Base-by-base conservation (phyloP, 768 basidiomycete genomes). In the Chiua virens region DNA sequence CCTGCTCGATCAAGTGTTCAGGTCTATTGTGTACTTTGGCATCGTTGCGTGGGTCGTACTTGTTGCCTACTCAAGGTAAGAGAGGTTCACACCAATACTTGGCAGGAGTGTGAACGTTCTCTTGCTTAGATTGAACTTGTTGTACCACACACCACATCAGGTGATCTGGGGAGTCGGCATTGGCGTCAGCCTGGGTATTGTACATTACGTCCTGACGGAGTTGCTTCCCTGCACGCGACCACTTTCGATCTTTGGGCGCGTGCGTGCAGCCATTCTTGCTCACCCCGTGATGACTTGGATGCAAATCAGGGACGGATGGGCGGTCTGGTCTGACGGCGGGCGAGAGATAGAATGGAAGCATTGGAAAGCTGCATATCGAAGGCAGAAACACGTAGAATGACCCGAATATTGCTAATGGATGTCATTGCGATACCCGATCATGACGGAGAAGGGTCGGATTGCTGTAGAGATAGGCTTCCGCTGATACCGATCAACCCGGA, bases 61-160 rank as follows among this genome's bases (percentile, higher is more conserved):
- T 0, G 91, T 92, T 17, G 89, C 89, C 6, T 92, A 87, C 73
- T 92, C 90, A 39, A 74, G 90, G 90, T 88, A 57, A 42, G 76
- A 32, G 28, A 11, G n/a, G 22, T 35, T 20, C 39, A 5, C 47
- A 27, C 7, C 11, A 10, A 28, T 7, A 13, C 20, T 5, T 18
- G 25, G 10, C 9, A 20, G 3, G 41, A 18, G 27, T 9, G 25
- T 45, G 34, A 55, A 20, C 5, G 4, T 1, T 22, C 20, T 18
- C 13, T n/a, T n/a, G n/a, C 4, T 28, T 37, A 92, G 91, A 55
- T 79, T 83, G 58, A 69, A 83, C 62, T 75, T 93, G 23, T 76
- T 80, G 37, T 93, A 93, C 61, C 91, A 93, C 63, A 83, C 82
- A 17, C 63, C 74, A n/a, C 62, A 75, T 40, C 91, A 93, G 60